Base-by-base conservation (phyloP, 768 basidiomycete genomes). In the Kwoniella sp. region DNA sequence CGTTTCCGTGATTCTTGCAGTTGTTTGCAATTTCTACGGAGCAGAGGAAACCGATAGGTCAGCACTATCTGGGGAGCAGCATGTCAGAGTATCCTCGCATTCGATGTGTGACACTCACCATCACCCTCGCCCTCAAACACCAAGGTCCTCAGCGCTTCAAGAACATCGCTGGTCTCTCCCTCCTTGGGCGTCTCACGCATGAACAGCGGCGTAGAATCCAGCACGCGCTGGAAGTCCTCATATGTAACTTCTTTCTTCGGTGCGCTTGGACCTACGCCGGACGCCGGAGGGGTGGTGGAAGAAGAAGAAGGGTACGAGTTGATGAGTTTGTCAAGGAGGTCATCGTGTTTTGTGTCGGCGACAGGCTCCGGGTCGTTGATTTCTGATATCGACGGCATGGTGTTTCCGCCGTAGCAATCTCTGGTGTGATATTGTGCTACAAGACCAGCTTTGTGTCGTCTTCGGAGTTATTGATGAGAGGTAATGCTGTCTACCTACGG, bases 1-100 rank as follows among this genome's bases (percentile, higher is more conserved):
- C 92, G 76, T 97, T 98, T 4, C 93, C 96, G 77, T 95, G 91
- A 57, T 91, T 87, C 79, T 96, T 97, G 81, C 97, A 96, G 74
- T 90, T 93, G 65, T 86, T 84, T 1, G 95, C 92, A 68, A 92
- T 83, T 79, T 98, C 96, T 95, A 67, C 26, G 46, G 0, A 25
- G 63, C n/a, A n/a, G n/a, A n/a, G n/a, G n/a, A n/a, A n/a, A n/a
- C n/a, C n/a, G n/a, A n/a, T n/a, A n/a, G n/a, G n/a, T n/a, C n/a
- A n/a, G n/a, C n/a, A n/a, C n/a, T n/a, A n/a, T n/a, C n/a, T n/a
- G n/a, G n/a, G n/a, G n/a, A n/a, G n/a, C n/a, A n/a, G n/a, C n/a
- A n/a, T n/a, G n/a, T n/a, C n/a, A n/a, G n/a, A n/a, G n/a, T n/a
- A n/a, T n/a, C 33, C 5, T 33, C 33, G 13, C 33, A 6, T 13